phyloP scores from a whole-genome alignment of 2,329 filamentous ascomycete genomes.

The Penicillium sp. region DNA sequence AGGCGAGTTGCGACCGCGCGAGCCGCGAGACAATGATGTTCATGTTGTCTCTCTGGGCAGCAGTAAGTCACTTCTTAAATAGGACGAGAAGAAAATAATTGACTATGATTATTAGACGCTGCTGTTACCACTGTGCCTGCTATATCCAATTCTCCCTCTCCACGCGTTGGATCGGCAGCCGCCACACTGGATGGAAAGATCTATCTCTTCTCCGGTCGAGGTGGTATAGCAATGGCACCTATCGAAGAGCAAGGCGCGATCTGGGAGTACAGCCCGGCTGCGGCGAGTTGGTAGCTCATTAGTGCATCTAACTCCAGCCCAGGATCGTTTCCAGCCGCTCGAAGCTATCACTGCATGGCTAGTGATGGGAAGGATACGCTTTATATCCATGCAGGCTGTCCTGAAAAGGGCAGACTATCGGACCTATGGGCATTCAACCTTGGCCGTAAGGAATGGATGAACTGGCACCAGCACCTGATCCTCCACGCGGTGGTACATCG shows the following conservation, averaged over 20 bases:
- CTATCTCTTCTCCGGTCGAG: slow-evolving; percentile 76
- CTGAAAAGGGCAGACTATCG: slow-evolving; percentile 56
- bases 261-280: slow-evolving; percentile 67
- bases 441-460: slow-evolving; percentile 60
- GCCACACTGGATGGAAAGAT: slow-evolving; percentile 64
- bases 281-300: slow-evolving; percentile 60
- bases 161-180: slow-evolving; percentile 69
- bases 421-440: slow-evolving; percentile 79
- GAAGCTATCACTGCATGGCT: slow-evolving; percentile 65
- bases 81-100: too few relatives aligned
- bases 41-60: slow-evolving; percentile 56
- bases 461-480: slow-evolving; percentile 61
- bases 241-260: slow-evolving; percentile 69
- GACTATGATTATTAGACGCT: background rate
- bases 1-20: slow-evolving; percentile 62
- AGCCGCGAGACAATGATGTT: slow-evolving; percentile 68
- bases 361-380: slow-evolving; percentile 62
- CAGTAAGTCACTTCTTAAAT: slow-evolving; percentile 16
- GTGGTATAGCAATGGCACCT: slow-evolving; percentile 62
- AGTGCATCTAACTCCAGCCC: slow-evolving; percentile 48
- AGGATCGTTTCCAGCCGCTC: slow-evolving; percentile 53
- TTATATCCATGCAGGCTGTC: slow-evolving; percentile 71
- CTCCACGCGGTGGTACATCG: slow-evolving; percentile 61
- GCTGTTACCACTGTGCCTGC: background rate
- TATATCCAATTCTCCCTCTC: slow-evolving; percentile 49